Evolutionary conservation across 345 rosid genomes (phyloP).

Genomic region (Citrus cavaleriei): DNA sequence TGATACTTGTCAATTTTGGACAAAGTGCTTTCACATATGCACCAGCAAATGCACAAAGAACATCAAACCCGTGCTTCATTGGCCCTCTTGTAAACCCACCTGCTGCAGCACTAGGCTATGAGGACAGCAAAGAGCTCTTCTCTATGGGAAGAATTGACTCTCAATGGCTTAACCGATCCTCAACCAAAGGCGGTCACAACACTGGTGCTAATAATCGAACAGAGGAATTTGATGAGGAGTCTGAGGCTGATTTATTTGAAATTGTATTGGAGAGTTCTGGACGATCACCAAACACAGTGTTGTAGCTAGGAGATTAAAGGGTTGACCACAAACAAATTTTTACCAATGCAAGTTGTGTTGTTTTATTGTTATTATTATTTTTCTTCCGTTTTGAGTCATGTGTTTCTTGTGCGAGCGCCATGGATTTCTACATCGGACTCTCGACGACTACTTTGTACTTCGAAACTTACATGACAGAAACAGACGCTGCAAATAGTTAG

Average conservation of each 20-base stretch:
- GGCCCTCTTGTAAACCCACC: slow-evolving; percentile 46
- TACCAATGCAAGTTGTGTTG: background rate
- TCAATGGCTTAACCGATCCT: slow-evolving; percentile 57
- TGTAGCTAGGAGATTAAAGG: slow-evolving; percentile 12
- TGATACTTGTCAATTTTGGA: slow-evolving; percentile 55
- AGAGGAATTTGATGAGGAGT: slow-evolving; percentile 66
- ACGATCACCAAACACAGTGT: slow-evolving; percentile 36
- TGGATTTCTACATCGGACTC: slow-evolving; percentile 12
- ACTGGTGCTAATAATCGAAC: slow-evolving; percentile 23
- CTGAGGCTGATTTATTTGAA: slow-evolving; percentile 91
- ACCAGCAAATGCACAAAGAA: slow-evolving; percentile 51
- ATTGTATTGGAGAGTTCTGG: slow-evolving; percentile 58
- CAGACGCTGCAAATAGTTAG: slow-evolving; percentile 5
- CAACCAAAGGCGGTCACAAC: slow-evolving; percentile 32
- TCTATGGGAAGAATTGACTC: slow-evolving; percentile 92
- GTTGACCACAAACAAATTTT: slow-evolving; percentile 8
- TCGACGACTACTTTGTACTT: slow-evolving; percentile 6
- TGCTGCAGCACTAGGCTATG: slow-evolving; percentile 46
- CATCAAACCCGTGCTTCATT: slow-evolving; percentile 65
- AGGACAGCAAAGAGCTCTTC: slow-evolving; percentile 80
- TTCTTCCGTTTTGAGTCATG: slow-evolving; percentile 3
- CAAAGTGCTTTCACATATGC: slow-evolving; percentile 49
- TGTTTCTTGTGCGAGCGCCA: slow-evolving; percentile 11
- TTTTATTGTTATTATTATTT: background rate
- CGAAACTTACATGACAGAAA: slow-evolving; percentile 3